Evolutionary conservation across 1,284 basidiomycete species (phyloP).

Genomic region (Pisolithus thermaeus): DNA sequence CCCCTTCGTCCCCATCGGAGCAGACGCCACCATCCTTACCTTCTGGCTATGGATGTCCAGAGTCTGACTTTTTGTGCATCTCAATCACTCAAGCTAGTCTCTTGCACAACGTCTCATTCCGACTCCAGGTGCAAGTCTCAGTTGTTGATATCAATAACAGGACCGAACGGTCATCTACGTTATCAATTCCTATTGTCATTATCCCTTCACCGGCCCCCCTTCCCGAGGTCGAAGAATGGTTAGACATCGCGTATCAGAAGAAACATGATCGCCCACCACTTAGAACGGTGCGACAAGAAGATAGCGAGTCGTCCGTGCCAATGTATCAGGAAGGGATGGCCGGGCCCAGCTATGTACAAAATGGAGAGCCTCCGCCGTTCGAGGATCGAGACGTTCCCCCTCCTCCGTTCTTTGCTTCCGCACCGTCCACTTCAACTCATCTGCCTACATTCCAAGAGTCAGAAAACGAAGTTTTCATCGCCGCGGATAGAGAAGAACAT

Average conservation of each 20-base stretch:
- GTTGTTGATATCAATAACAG: slow-evolving; percentile 64
- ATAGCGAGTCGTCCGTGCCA: slow-evolving; percentile 53
- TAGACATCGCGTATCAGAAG: slow-evolving; percentile 74
- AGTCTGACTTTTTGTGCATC: slow-evolving; percentile 56
- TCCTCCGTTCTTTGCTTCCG: slow-evolving; percentile 65
- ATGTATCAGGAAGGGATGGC: slow-evolving; percentile 62
- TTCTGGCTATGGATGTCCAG: slow-evolving; percentile 40
- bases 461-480: slow-evolving; percentile 61
- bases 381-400: slow-evolving; percentile 72
- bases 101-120: slow-evolving; percentile 65
- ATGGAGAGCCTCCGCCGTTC: slow-evolving; percentile 70
- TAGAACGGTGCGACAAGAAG: slow-evolving; percentile 62
- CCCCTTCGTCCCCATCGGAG: slow-evolving; percentile 49
- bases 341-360: slow-evolving; percentile 60
- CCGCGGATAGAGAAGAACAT: slow-evolving; percentile 39
- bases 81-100: slow-evolving; percentile 74
- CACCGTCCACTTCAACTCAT: slow-evolving; percentile 53
- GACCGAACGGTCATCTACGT: slow-evolving; percentile 55
- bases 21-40: slow-evolving; percentile 35
- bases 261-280: slow-evolving; percentile 76
- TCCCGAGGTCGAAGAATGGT: slow-evolving; percentile 61
- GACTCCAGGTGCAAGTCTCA: slow-evolving; percentile 57
- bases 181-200: slow-evolving; percentile 62
- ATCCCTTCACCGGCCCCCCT: slow-evolving; percentile 68
- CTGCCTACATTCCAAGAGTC: slow-evolving; percentile 76